Evolutionary conservation across 495 filamentous ascomycete species (phyloP).

Genomic region (Penicillium ucsense): DNA sequence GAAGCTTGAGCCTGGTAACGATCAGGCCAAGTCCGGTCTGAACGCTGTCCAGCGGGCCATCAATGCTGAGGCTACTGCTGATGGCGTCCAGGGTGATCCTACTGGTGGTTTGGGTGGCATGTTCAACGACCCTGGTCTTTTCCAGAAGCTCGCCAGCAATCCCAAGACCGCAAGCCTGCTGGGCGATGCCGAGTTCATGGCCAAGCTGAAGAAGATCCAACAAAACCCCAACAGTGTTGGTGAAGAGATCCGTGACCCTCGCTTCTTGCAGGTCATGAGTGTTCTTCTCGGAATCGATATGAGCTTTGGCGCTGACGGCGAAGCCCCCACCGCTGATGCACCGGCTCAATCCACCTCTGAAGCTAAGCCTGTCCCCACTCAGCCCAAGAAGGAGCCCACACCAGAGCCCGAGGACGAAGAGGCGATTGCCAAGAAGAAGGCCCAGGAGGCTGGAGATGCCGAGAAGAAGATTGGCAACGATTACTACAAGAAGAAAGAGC

Average conservation of each 20-base stretch:
- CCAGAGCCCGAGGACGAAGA: slow-evolving; percentile 71
- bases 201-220: slow-evolving; percentile 70
- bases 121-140: slow-evolving; percentile 84
- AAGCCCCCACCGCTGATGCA: slow-evolving; percentile 37
- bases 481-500: slow-evolving; percentile 94
- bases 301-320: slow-evolving; percentile 53
- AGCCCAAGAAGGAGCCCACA: slow-evolving; percentile 48
- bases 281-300: slow-evolving; percentile 92
- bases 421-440: slow-evolving; percentile 68
- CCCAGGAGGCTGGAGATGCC: slow-evolving; percentile 84
- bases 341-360: slow-evolving; percentile 79
- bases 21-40: slow-evolving; percentile 81
- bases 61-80: slow-evolving; percentile 60
- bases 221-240: slow-evolving; percentile 73
- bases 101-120: slow-evolving; percentile 72
- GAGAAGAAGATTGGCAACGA: slow-evolving; percentile 93
- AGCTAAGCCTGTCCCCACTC: slow-evolving; percentile 38
- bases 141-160: slow-evolving; percentile 84
- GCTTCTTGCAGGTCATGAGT: slow-evolving; percentile 89
- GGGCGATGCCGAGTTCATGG: slow-evolving; percentile 82
- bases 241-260: slow-evolving; percentile 73
- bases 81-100: slow-evolving; percentile 58
- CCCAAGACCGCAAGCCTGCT: slow-evolving; percentile 84
- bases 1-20: slow-evolving; percentile 84
- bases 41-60: slow-evolving; percentile 81